phyloP scores from a whole-genome alignment of 495 filamentous ascomycete genomes.

The Talaromyces thailandensis region DNA sequence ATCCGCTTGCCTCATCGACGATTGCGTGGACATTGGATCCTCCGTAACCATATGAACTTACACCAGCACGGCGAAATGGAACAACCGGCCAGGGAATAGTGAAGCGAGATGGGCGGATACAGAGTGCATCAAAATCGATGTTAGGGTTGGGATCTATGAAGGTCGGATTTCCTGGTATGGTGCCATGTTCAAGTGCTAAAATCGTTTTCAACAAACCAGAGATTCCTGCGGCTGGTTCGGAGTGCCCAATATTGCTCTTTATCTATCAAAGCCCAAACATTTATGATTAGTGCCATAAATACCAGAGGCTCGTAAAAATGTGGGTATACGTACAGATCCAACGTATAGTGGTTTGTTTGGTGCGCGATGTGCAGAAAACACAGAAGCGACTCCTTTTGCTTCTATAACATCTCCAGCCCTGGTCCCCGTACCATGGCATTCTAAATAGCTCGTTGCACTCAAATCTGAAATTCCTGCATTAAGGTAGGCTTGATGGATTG shows the following conservation, averaged over 20 bases:
- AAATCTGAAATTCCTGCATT: slow-evolving; percentile 19
- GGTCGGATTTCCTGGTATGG: slow-evolving; percentile 19
- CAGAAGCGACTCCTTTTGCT: slow-evolving; percentile 12
- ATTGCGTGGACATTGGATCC: slow-evolving; percentile 41
- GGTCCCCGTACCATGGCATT: slow-evolving; percentile 44
- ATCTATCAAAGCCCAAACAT: slow-evolving; percentile 14
- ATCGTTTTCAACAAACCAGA: slow-evolving; percentile 37
- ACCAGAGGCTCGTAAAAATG: slow-evolving; percentile 4
- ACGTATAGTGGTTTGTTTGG: slow-evolving; percentile 12
- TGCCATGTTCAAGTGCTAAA: slow-evolving; percentile 21
- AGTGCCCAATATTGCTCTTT: slow-evolving; percentile 22
- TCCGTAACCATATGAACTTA: slow-evolving; percentile 43
- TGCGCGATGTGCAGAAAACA: slow-evolving; percentile 12
- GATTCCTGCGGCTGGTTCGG: slow-evolving; percentile 23
- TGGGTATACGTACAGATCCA: slow-evolving; percentile 14
- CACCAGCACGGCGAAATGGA: slow-evolving; percentile 17
- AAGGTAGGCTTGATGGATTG: slow-evolving; percentile 27
- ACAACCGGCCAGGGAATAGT: slow-evolving; percentile 11
- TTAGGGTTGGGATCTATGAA: slow-evolving; percentile 17
- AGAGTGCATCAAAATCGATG: slow-evolving; percentile 8
- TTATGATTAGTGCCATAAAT: too few relatives aligned
- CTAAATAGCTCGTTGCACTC: slow-evolving; percentile 23
- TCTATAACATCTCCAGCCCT: slow-evolving; percentile 22
- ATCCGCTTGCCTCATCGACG: slow-evolving; percentile 12
- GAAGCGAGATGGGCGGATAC: slow-evolving; percentile 12